phyloP scores from a whole-genome alignment of 495 filamentous ascomycete genomes.

The Geopyxis carbonaria region DNA sequence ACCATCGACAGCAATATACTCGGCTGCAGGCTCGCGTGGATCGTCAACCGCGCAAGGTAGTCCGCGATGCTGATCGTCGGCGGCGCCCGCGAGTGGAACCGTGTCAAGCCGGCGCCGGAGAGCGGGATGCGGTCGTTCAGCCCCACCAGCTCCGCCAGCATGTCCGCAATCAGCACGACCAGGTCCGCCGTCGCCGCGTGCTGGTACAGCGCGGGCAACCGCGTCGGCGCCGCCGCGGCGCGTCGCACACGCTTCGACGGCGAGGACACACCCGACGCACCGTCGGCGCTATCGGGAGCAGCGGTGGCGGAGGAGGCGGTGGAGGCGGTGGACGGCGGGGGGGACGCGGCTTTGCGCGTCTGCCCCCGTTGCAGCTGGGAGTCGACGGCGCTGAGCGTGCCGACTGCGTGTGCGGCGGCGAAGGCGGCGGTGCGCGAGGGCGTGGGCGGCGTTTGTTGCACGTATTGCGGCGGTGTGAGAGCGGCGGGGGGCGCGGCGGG shows the following conservation, averaged over 20 bases:
- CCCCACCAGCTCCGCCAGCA: constrained; percentile 84
- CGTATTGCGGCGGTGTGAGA: no score
- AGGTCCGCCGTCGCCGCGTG: constrained; percentile 63
- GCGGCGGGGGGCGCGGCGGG: no score
- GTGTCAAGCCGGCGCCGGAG: constrained; percentile 63
- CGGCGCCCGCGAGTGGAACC: constrained; percentile 92
- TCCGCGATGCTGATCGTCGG: constrained; percentile 86
- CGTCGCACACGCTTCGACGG: background rate
- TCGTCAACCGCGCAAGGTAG: constrained; percentile 80
- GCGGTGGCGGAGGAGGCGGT: no score
- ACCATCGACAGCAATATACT: constrained; percentile 98
- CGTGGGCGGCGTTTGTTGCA: no score
- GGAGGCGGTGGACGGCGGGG: no score
- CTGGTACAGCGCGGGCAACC: constrained; percentile 63
- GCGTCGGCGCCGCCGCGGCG: constrained; percentile 29
- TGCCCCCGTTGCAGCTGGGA: no score
- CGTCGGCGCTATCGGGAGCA: no score
- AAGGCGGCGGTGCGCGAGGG: no score
- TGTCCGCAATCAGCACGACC: constrained; percentile 77
- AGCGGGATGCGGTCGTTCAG: constrained; percentile 83
- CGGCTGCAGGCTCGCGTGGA: constrained; percentile 81
- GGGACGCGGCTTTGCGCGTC: no score
- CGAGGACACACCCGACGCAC: no score
- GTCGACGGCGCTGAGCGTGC: no score
- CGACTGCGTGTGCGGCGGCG: no score